These are phyloP conservation scores for Yamadazyma endophytica DNA, from an alignment of 805 yeast genomes.

Conservation along the genomic window DNA sequence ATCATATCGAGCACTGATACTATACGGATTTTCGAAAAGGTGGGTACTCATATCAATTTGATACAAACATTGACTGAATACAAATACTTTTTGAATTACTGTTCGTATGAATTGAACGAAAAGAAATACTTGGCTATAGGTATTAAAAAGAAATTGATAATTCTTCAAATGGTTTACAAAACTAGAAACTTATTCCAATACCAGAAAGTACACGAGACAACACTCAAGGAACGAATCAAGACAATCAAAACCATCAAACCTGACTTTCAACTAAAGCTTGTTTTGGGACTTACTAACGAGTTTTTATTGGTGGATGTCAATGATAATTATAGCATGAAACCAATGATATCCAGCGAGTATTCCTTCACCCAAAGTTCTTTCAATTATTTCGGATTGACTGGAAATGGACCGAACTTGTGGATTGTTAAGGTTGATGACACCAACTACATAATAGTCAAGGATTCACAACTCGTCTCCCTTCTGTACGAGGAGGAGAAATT, in stretches of 20 bases:
- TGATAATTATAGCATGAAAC: slow-evolving; percentile 2
- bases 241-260: slow-evolving; percentile 13
- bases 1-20: slow-evolving; percentile 20
- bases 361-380: slow-evolving; percentile 22
- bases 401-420: slow-evolving; percentile 22
- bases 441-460: slow-evolving; percentile 27
- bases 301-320: slow-evolving; percentile 22
- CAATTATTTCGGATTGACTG: slow-evolving; percentile 35
- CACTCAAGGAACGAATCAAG: slow-evolving; percentile 28
- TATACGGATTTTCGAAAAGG: slow-evolving; percentile 23
- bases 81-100: slow-evolving; percentile 13
- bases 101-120: slow-evolving; percentile 15
- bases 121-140: slow-evolving; percentile 23
- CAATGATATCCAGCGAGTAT: slow-evolving; percentile 1
- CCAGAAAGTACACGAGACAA: slow-evolving; percentile 18
- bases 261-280: slow-evolving; percentile 11
- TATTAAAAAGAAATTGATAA: slow-evolving; percentile 24
- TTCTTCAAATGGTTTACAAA: slow-evolving; percentile 23
- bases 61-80: slow-evolving; percentile 25
- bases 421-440: slow-evolving; percentile 13
- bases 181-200: slow-evolving; percentile 28
- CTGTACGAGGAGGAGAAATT: slow-evolving; percentile 6
- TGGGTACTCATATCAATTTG: slow-evolving; percentile 31
- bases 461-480: slow-evolving; percentile 23
- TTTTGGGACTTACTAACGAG: slow-evolving; percentile 22